A percentile compares a stretch with the other conserved stretches of the same genome.
phyloP scores from a whole-genome alignment of 2,329 filamentous ascomycete species.

The Aspergillus fructus region DNA sequence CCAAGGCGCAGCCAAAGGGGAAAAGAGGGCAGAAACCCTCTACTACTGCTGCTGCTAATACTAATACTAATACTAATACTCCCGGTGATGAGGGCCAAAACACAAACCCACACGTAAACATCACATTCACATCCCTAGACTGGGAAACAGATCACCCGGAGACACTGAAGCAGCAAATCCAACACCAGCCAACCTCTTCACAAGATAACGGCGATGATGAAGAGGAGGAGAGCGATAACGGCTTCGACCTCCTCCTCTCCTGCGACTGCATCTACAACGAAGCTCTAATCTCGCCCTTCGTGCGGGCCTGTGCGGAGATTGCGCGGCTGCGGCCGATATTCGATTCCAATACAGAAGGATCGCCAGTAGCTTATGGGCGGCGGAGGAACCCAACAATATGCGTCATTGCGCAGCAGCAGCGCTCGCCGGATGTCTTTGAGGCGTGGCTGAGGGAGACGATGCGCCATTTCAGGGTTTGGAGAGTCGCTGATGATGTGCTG shows the following conservation, averaged over 20 bases:
- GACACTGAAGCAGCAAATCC: constrained; percentile 37
- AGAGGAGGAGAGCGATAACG: constrained; percentile 32
- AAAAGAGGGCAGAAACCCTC: background rate
- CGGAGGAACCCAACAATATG: constrained; percentile 60
- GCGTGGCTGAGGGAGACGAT: constrained; percentile 72
- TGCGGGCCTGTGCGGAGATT: constrained; percentile 75
- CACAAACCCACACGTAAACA: constrained; percentile 33
- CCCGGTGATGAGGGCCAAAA: too few species aligned
- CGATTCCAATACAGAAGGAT: background rate
- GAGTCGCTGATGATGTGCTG: constrained; percentile 65
- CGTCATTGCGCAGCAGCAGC: constrained; percentile 83
- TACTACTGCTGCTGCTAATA: background rate
- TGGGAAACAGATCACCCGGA: constrained; percentile 67
- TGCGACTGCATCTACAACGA: constrained; percentile 98
- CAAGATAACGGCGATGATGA: constrained; percentile 4
- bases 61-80: background rate
- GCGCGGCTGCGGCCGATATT: constrained; percentile 58
- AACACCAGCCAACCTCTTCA: background rate
- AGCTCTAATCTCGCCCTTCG: constrained; percentile 74
- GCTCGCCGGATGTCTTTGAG: constrained; percentile 81
- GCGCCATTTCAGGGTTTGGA: constrained; percentile 70
- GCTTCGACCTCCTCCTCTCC: constrained; percentile 74
- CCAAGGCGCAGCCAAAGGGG: constrained; percentile 12
- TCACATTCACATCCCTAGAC: constrained; percentile 67
- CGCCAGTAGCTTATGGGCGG: background rate